Evolutionary conservation across 495 filamentous ascomycete genomes (phyloP), one percentile per base, ranked within the genome.

Genomic region (Bombardia bombarda): DNA sequence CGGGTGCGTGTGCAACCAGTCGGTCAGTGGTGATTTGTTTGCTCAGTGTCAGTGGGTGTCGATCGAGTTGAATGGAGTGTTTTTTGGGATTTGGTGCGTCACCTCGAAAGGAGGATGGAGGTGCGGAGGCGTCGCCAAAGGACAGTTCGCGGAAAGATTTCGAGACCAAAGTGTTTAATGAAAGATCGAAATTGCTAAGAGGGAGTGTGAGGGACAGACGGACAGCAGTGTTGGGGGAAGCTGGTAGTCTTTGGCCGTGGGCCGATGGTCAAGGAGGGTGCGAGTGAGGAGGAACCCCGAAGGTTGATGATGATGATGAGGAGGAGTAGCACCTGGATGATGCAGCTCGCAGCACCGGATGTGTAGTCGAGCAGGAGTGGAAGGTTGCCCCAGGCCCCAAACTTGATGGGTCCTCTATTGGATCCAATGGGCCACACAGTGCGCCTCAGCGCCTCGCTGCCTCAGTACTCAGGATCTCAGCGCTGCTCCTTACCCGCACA

Each of bases 141-240:
- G 55, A 51, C 53, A 49, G 44, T 50, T 47, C 23, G 38, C 45
- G 42, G 51, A 25, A 52, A 38, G 38, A 34, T 40, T 47, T 52
- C 38, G 52, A 56, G 47, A 49, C 48, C 52, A 56, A 61, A 38
- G 39, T 34, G 47, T 48, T 57, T 55, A 61, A 61, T 57, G 58
- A 61, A 43, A 59, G 58, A 59, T 59, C 28, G 56, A 48, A 54
- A 55, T 47, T 46, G 42, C 42, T 33, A 49, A 45, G 47, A 61
- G 58, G 58, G 58, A 61, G 45, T 51, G 58, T 59, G 40, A 40
- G 30, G 26, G 45, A 56, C 48, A 52, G 50, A 50, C 44, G 50
- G 50, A 45, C 30, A 41, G 50, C 34, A 30, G 46, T 32, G 42
- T 41, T 49, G 45, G 42, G 44, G 39, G 39, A 34, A 36, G 41